These are phyloP conservation scores for Durusdinium trenchii DNA, from an alignment of 73 alveolate species.

Conservation along the genomic window DNA sequence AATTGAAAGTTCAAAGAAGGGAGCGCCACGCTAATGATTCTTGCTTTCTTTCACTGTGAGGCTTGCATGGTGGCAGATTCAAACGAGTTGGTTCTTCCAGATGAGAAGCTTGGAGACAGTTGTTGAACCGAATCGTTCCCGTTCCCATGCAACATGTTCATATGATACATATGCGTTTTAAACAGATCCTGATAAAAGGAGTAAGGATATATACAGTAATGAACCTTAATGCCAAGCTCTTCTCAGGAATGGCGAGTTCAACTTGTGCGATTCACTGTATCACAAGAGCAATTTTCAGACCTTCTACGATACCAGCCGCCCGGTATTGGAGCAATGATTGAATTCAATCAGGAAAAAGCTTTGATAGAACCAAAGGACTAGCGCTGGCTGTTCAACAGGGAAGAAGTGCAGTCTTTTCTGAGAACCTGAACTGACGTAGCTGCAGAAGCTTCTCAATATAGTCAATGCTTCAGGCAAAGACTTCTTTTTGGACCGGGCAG, in stretches of 20 bases:
- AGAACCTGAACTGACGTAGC: too few species aligned
- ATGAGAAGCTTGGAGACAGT: conserved; percentile 58
- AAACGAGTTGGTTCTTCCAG: conserved; percentile 72
- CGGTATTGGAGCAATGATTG: too few species aligned
- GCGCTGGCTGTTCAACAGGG: too few species aligned
- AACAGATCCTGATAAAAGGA: background rate
- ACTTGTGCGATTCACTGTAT: conserved; percentile 44
- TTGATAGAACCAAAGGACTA: too few species aligned
- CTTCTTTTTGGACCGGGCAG: conserved; percentile 84
- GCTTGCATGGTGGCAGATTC: conserved; percentile 57
- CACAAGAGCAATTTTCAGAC: conserved; percentile 70
- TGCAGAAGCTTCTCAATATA: too few species aligned
- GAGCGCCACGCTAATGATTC: background rate
- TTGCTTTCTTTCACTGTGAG: background rate
- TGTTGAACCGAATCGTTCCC: background rate
- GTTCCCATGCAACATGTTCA: background rate
- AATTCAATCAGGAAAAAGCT: too few species aligned
- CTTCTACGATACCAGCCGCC: conserved; percentile 53
- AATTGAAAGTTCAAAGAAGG: background rate
- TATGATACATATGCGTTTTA: background rate
- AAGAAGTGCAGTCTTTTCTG: too few species aligned
- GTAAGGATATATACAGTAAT: background rate
- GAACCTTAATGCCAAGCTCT: background rate
- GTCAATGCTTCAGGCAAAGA: conserved; percentile 50
- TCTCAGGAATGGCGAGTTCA: conserved; percentile 38